phyloP scores from a whole-genome alignment of 768 basidiomycete species.

The Cubamyces sp. region DNA sequence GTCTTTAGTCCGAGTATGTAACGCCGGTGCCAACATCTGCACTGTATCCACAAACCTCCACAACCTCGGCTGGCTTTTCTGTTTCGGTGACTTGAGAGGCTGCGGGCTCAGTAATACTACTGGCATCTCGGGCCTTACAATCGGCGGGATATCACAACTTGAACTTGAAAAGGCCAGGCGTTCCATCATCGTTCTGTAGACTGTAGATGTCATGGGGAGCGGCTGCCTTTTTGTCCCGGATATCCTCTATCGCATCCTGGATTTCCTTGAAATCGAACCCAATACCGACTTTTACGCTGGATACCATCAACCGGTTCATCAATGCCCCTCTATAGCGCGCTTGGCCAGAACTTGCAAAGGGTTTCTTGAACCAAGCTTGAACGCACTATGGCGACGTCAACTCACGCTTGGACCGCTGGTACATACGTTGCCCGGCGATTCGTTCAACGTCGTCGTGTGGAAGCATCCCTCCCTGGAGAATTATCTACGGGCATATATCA shows the following conservation, averaged over 20 bases:
- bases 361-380: not conserved
- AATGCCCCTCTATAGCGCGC: not conserved
- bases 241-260: conserved; percentile 1
- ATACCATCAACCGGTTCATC: not conserved
- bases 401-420: not conserved
- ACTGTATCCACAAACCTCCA: too few relatives aligned
- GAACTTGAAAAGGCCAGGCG: too few relatives aligned
- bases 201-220: too few relatives aligned
- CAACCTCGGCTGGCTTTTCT: too few relatives aligned
- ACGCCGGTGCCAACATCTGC: too few relatives aligned
- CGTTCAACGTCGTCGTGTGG: not conserved
- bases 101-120: too few relatives aligned
- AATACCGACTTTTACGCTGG: not conserved
- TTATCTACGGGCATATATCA: not conserved
- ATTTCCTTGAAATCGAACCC: not conserved
- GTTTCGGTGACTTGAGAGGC: too few relatives aligned
- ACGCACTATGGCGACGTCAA: not conserved
- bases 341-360: not conserved
- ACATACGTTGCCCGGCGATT: not conserved
- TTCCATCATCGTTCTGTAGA: too few relatives aligned
- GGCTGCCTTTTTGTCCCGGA: not conserved
- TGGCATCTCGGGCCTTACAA: too few relatives aligned
- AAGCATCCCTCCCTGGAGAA: not conserved
- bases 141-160: too few relatives aligned
- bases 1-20: too few relatives aligned